phyloP scores from a whole-genome alignment of 1,284 basidiomycete species.

The Trichosporon sp. region DNA sequence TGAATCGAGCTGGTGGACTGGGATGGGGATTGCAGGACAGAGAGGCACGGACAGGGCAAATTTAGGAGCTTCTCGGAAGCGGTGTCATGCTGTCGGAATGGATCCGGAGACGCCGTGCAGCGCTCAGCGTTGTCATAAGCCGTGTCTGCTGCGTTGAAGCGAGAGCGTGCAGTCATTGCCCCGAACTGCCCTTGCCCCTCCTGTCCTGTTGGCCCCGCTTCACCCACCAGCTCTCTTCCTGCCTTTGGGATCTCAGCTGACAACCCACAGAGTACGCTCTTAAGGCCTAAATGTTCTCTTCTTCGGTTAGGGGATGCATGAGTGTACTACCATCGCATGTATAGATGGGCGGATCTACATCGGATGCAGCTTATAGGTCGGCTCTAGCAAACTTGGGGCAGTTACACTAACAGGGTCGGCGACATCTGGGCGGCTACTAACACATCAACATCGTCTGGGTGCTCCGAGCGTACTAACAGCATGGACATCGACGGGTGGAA shows the following conservation, averaged over 20 bases:
- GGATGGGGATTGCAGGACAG: background rate
- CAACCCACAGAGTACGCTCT: slow-evolving; percentile 41
- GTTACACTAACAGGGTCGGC: too few relatives aligned
- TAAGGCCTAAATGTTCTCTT: slow-evolving; percentile 38
- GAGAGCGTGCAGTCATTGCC: too few relatives aligned
- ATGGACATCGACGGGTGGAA: background rate
- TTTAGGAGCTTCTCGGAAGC: background rate
- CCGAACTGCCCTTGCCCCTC: background rate
- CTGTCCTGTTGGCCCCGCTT: background rate
- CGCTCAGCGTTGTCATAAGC: too few relatives aligned
- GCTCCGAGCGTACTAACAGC: too few relatives aligned
- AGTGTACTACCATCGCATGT: slow-evolving; percentile 29
- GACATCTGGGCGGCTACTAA: too few relatives aligned
- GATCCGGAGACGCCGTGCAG: too few relatives aligned
- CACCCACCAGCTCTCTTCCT: background rate
- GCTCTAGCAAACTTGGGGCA: background rate
- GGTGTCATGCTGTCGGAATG: too few relatives aligned
- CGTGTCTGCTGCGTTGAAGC: too few relatives aligned
- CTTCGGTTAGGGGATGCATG: slow-evolving; percentile 28
- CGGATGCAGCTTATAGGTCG: slow-evolving; percentile 3
- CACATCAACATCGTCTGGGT: too few relatives aligned
- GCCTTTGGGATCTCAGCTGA: background rate
- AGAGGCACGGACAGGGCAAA: background rate
- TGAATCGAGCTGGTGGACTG: background rate
- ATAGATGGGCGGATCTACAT: background rate